Evolutionary conservation across 371 early-diverging fungal species (phyloP).

Genomic region (Encephalitozoon cuniculi): DNA sequence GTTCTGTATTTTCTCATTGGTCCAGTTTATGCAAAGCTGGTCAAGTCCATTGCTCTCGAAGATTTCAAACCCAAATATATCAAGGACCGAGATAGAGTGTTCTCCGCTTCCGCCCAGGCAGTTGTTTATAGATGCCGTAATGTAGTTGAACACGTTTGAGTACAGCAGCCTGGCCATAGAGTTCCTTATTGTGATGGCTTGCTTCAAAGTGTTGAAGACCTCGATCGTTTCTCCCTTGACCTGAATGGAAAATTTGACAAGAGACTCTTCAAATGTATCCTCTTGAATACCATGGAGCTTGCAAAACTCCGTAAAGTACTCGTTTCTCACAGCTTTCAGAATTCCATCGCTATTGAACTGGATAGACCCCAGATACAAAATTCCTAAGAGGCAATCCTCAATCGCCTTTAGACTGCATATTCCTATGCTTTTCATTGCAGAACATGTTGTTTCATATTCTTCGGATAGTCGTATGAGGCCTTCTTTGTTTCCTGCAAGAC

Average conservation of each 20-base stretch:
- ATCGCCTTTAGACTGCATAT: slow-evolving; percentile 65
- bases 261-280: slow-evolving; percentile 33
- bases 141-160: slow-evolving; percentile 47
- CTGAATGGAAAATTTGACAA: slow-evolving; percentile 55
- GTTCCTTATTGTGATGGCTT: slow-evolving; percentile 63
- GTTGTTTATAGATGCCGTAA: slow-evolving; percentile 46
- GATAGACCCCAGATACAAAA: slow-evolving; percentile 47
- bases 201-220: slow-evolving; percentile 61
- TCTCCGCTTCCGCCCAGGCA: not conserved
- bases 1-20: slow-evolving; percentile 66
- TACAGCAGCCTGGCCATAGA: slow-evolving; percentile 68
- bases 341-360: slow-evolving; percentile 10
- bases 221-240: slow-evolving; percentile 68
- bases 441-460: slow-evolving; percentile 59
- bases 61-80: slow-evolving; percentile 69
- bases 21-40: slow-evolving; percentile 64
- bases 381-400: slow-evolving; percentile 63
- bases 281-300: slow-evolving; percentile 15
- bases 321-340: not conserved
- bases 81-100: slow-evolving; percentile 62
- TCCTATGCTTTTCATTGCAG: slow-evolving; percentile 66
- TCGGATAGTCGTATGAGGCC: slow-evolving; percentile 60
- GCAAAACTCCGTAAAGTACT: not conserved
- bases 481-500: not conserved
- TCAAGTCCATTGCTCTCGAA: slow-evolving; percentile 62